Evolutionary conservation across 1,139 yeast species (phyloP).

Genomic region (Magnusiomyces ingens): DNA sequence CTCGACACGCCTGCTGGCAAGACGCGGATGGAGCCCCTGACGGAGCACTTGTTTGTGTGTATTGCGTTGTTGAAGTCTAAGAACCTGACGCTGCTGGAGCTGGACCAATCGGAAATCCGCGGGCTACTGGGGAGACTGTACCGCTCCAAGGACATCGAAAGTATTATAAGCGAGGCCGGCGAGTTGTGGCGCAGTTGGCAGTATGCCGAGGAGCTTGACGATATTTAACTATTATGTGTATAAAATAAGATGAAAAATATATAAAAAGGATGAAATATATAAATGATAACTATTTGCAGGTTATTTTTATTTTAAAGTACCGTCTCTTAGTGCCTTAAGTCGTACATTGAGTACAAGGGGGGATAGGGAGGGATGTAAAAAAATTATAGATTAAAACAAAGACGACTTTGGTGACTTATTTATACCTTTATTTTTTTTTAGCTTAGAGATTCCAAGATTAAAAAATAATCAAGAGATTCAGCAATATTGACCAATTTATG

Average conservation of each 20-base stretch:
- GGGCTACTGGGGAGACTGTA: slow-evolving; percentile 61
- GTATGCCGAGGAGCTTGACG: slow-evolving; percentile 37
- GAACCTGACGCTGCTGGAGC: slow-evolving; percentile 69
- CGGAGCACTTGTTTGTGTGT: slow-evolving; percentile 69
- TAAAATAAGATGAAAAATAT: background rate
- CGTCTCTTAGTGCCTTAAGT: no score
- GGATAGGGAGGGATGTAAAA: no score
- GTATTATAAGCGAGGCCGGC: slow-evolving; percentile 70
- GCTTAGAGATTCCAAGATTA: no score
- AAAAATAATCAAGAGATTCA: no score
- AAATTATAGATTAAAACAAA: no score
- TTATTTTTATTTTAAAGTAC: background rate
- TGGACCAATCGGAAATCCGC: slow-evolving; percentile 84
- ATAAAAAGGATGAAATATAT: background rate
- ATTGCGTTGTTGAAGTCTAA: slow-evolving; percentile 75
- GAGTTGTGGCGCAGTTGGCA: slow-evolving; percentile 86
- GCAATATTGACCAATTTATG: no score
- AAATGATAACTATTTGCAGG: background rate
- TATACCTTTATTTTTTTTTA: no score
- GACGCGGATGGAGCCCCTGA: slow-evolving; percentile 61
- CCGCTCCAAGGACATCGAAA: slow-evolving; percentile 50
- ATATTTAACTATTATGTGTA: background rate
- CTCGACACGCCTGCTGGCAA: slow-evolving; percentile 13
- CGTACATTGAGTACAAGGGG: no score
- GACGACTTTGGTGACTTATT: no score